These are phyloP conservation scores for Pestalotiopsis sp. DNA, from an alignment of 2,329 filamentous ascomycete genomes.

Conservation along the genomic window DNA sequence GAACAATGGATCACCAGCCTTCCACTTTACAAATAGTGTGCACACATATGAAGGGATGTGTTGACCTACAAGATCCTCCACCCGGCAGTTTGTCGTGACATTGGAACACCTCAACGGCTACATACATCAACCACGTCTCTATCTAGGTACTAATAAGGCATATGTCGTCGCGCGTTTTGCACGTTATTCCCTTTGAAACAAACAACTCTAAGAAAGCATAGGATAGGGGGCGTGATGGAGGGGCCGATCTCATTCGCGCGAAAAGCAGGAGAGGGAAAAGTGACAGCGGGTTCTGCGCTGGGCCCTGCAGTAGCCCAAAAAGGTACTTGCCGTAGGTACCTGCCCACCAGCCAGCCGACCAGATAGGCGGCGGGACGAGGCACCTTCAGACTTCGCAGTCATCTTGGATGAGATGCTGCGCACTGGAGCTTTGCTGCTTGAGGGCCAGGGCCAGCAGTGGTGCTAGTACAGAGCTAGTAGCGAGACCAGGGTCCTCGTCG, in stretches of 20 bases:
- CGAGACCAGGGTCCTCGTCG: not conserved
- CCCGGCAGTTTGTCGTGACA: too few species aligned
- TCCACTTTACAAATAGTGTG: not conserved
- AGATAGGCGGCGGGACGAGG: not conserved
- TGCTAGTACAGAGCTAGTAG: not conserved
- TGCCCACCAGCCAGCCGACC: not conserved
- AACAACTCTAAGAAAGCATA: not conserved
- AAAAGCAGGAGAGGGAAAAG: not conserved
- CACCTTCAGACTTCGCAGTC: not conserved
- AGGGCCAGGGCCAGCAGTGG: not conserved
- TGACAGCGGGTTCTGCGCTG: conserved; percentile 6
- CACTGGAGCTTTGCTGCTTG: not conserved
- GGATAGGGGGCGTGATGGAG: not conserved
- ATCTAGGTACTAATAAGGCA: not conserved
- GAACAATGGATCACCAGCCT: not conserved
- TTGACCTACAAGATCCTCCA: too few species aligned
- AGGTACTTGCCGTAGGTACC: not conserved
- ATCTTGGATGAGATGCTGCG: not conserved
- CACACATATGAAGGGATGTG: too few species aligned
- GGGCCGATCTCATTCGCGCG: conserved; percentile 4
- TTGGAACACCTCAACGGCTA: too few species aligned
- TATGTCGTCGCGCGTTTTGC: not conserved
- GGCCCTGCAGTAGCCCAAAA: conserved; percentile 6
- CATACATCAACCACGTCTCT: too few species aligned
- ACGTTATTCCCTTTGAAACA: not conserved